phyloP scores from a whole-genome alignment of 2,329 filamentous ascomycete genomes.

The Cucurbitaria berberidis region DNA sequence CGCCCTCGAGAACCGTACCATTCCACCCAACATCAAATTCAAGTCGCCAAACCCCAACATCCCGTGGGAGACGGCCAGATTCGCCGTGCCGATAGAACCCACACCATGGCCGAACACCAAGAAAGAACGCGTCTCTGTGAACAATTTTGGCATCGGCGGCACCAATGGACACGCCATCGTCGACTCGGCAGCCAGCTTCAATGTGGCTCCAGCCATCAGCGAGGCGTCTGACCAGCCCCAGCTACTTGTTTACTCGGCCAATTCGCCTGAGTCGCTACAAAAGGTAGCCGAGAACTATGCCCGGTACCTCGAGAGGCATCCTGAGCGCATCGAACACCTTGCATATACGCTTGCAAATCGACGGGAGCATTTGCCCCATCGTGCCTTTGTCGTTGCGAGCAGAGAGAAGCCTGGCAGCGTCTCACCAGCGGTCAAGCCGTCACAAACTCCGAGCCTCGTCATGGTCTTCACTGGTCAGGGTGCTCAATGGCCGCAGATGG shows the following conservation, averaged over 20 bases:
- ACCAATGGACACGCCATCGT: slow-evolving; percentile 21
- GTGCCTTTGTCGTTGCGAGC: slow-evolving; percentile 12
- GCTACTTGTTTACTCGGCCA: slow-evolving; percentile 25
- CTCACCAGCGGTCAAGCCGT: neutral
- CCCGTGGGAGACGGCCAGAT: neutral
- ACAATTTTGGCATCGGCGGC: slow-evolving; percentile 26
- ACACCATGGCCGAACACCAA: slow-evolving; percentile 5
- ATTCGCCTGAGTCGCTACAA: slow-evolving; percentile 16
- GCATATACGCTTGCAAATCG: slow-evolving; percentile 21
- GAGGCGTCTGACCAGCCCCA: slow-evolving; percentile 1
- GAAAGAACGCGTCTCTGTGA: slow-evolving; percentile 13
- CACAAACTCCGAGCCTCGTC: neutral
- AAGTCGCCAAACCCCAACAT: slow-evolving; percentile 12
- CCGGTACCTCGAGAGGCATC: neutral
- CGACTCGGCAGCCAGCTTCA: slow-evolving; percentile 8
- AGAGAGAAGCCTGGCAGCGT: neutral
- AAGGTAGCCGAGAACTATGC: neutral
- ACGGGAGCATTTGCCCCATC: slow-evolving; percentile 14
- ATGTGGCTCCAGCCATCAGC: neutral
- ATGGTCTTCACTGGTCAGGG: slow-evolving; percentile 38
- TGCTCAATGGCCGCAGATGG: slow-evolving; percentile 30
- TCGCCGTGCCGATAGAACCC: neutral
- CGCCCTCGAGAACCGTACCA: slow-evolving; percentile 45
- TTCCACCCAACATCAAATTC: slow-evolving; percentile 35
- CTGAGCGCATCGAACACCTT: slow-evolving; percentile 5